Evolutionary conservation across 805 yeast species (phyloP), one percentile per base, ranked within the genome.

Genomic region (Maudiozyma turicensis): DNA sequence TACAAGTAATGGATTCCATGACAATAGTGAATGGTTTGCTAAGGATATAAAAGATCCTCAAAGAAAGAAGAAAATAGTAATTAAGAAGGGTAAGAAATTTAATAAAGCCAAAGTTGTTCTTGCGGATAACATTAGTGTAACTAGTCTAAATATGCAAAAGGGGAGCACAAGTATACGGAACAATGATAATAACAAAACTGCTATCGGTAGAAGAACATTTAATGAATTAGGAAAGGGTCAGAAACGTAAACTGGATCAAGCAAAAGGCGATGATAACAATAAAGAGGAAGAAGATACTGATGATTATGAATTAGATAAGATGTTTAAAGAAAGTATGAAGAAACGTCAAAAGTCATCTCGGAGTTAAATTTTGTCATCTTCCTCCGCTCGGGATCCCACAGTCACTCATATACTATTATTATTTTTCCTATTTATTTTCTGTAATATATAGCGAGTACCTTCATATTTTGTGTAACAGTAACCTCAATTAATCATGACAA

Each of bases 21-120:
- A 59, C 47, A 54, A 43, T 45, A 58, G 62, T 20, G 55, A 54
- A 41, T 59, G 63, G 61, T 51, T 45, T 44, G 42, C 48, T 8
- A 13, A 8, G 9, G 20, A 34, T 14, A 35, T 10, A 10, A 26
- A 43, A 6, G 32, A 40, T 8, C 38, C 43, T 10, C 50, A 45
- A 29, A 53, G 33, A 7, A 13, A 28, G 10, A 73, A 35, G 77
- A 75, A 26, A 4, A 20, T 20, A 20, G 2, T 20, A 20, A 20
- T 20, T 20, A 20, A 20, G 26, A 20, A 20, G 38, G 60, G 61
- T n/a, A 64, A 58, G 3, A 39, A 4, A 20, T 20, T 20, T 20
- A 20, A 20, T 20, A 20, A 20, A 20, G 4, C 3, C 2, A 39
- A 30, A 29, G 29, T 20, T 39, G 42, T 39, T n/a, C 11, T 28